Evolutionary conservation across 768 basidiomycete species (phyloP), one percentile per base, ranked within the genome.

Genomic region (Rickenella mellea): DNA sequence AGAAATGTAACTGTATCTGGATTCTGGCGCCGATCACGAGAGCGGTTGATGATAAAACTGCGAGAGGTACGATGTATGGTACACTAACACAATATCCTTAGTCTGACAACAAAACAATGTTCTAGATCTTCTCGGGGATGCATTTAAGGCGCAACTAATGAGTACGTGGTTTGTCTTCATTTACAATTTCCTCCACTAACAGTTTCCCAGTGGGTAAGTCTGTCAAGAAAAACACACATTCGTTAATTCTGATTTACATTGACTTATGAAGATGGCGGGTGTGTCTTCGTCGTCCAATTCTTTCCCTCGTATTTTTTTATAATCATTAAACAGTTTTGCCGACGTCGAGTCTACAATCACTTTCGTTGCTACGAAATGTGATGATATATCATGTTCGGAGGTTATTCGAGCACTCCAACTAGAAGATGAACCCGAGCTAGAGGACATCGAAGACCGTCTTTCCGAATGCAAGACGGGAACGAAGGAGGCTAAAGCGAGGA

Each of bases 11-110:
- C 36, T 76, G 73, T 41, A 70, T 79, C 27, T 81, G 77, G 77
- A 76, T 80, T 49, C 54, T 80, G n/a, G 78, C 78, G 2, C 77
- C 78, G 3, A 79, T 80, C 37, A 75, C 69, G 1, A 53, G 77
- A 12, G 78, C 78, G 27, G 77, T 81, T 1, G 76, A 80, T 47
- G 77, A 78, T 48, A 78, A 78, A 57, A 74, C 74, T 4, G 78
- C 78, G 0, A 65, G 71, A 62, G 75, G 76, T 71, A 53, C 21
- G 48, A 30, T 29, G 10, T 33, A 29, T 28, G 4, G 14, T 19
- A 19, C 17, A 5, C 2, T 10, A 22, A 22, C 9, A 14, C 22
- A 17, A 27, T 24, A 24, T 19, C 6, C 6, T 7, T 38, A 26
- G 12, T 6, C 41, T 42, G 3, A 33, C 12, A 19, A 9, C 3